Conservation (phyloP, 78 protist genomes). For the Dictyostelium brefeldianum region DNA sequence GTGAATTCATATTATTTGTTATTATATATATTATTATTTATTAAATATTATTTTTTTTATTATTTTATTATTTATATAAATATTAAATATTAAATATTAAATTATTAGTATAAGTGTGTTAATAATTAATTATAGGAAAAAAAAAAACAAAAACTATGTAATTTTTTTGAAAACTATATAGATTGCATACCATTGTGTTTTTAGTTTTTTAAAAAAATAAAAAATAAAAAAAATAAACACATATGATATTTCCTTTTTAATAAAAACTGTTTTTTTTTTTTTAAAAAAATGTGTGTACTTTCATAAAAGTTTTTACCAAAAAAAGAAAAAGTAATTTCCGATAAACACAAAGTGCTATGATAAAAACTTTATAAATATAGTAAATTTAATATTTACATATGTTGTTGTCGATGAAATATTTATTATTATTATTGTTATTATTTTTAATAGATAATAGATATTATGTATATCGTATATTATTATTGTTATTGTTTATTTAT, state of each 20-base stretch:
- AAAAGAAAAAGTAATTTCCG: neutral
- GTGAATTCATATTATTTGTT: neutral
- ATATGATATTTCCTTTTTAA: constrained; percentile 15
- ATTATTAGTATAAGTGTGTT: neutral
- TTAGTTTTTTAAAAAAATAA: neutral
- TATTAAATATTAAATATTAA: too few species aligned
- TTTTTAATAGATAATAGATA: neutral
- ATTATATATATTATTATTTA: neutral
- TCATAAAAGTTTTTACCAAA: too few species aligned
- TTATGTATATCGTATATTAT: neutral
- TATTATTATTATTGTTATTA: neutral
- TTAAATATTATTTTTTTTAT: neutral
- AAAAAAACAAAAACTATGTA: too few species aligned
- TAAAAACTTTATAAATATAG: too few species aligned
- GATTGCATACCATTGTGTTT: too few species aligned
- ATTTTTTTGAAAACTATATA: too few species aligned
- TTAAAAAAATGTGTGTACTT: neutral
- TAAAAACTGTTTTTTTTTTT: neutral
- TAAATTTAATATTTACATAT: too few species aligned
- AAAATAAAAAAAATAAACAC: neutral
- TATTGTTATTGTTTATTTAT: constrained; percentile 7
- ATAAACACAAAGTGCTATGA: too few species aligned
- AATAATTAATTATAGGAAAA: neutral
- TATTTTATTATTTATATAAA: neutral
- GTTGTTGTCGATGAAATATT: neutral